Evolutionary conservation across 1,284 basidiomycete species (phyloP).

Genomic region (Blastosporella zonata): DNA sequence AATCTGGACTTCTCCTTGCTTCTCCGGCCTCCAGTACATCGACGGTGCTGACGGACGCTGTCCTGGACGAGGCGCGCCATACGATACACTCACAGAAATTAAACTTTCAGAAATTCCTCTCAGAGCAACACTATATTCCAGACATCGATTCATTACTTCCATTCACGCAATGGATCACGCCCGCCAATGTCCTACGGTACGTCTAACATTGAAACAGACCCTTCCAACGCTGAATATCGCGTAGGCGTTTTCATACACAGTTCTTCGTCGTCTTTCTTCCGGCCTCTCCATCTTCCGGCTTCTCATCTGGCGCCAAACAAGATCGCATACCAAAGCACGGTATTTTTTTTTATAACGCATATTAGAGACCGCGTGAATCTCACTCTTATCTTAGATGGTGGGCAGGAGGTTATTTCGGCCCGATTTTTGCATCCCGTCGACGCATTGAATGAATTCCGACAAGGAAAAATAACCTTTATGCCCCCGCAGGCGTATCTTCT

Average conservation of each 20-base stretch:
- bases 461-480: conserved; percentile 55
- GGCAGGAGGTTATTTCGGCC: conserved; percentile 63
- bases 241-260: conserved; percentile 67
- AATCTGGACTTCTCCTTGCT: conserved; percentile 65
- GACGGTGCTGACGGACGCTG: conserved; percentile 30
- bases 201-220: too few species aligned
- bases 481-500: conserved; percentile 73
- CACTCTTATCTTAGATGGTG: conserved; percentile 44
- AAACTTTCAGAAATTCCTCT: conserved; percentile 54
- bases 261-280: conserved; percentile 65
- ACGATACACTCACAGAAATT: conserved; percentile 51
- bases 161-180: conserved; percentile 73
- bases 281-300: conserved; percentile 38
- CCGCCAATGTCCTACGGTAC: conserved; percentile 48
- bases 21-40: conserved; percentile 30
- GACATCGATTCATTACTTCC: conserved; percentile 50
- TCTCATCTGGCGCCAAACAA: conserved; percentile 50
- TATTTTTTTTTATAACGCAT: conserved; percentile 18
- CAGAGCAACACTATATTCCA: conserved; percentile 38
- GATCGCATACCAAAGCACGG: conserved; percentile 59
- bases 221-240: too few species aligned
- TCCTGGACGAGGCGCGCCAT: conserved; percentile 52
- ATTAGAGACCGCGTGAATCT: neutral
- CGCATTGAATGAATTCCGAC: conserved; percentile 49
- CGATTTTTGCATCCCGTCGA: conserved; percentile 55